These are phyloP conservation scores for Torulaspora quercuum DNA, from an alignment of 805 yeast species.

Conservation along the genomic window DNA sequence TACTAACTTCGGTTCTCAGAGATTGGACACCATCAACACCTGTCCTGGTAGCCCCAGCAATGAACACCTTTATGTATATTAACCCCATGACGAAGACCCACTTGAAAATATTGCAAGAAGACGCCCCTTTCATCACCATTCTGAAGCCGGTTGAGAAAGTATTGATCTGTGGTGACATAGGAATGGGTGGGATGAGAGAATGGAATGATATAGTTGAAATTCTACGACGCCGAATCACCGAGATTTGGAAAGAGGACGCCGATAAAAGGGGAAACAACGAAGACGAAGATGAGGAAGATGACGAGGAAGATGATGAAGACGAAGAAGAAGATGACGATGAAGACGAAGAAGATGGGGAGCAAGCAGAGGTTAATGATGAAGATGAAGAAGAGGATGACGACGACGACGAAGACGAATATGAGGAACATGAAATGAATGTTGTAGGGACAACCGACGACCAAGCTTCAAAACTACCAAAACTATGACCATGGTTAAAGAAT, in stretches of 20 bases:
- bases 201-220: conserved; percentile 78
- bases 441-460: conserved; percentile 8
- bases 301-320: conserved; percentile 41
- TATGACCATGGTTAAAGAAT: too few species aligned
- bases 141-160: conserved; percentile 80
- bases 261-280: conserved; percentile 40
- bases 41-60: conserved; percentile 73
- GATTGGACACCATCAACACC: conserved; percentile 79
- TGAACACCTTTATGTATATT: conserved; percentile 82
- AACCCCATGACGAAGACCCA: conserved; percentile 77
- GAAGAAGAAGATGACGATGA: conserved; percentile 32
- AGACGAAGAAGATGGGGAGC: conserved; percentile 8
- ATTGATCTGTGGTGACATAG: conserved; percentile 76
- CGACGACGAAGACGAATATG: conserved; percentile 16
- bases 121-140: conserved; percentile 70
- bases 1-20: conserved; percentile 67
- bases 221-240: conserved; percentile 39
- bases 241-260: conserved; percentile 37
- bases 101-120: conserved; percentile 56
- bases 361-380: conserved; percentile 13
- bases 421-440: conserved; percentile 17
- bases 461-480: too few species aligned
- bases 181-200: conserved; percentile 91
- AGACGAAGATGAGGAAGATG: conserved; percentile 42
- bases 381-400: conserved; percentile 9